Base-by-base conservation (phyloP, 192 early-diverging fungal species). In the Tieghemiomyces parasiticus region DNA sequence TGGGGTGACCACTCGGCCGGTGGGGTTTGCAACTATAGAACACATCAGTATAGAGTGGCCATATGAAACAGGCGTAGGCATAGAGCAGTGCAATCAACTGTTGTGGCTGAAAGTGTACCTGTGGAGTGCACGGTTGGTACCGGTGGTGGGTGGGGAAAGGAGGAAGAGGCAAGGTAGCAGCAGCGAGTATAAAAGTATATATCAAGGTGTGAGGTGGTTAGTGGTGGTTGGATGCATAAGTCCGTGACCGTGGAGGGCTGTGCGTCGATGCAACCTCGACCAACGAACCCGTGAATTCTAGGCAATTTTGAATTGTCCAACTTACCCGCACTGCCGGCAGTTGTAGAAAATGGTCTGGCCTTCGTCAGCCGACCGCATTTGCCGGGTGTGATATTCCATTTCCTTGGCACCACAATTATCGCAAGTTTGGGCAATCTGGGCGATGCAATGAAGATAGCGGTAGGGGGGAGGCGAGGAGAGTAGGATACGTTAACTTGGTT, bases 271-370 rank as follows among this genome's bases (percentile, higher is more conserved):
- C 16, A 8, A 44, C 8, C 8, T 44, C 38, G 8, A 44, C 8
- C 38, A 44, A 12, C 38, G 38, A 44, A 12, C 38, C 9, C 9
- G 38, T 8, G 8, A 12, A 44, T 44, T 8, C 20, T 22, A n/a
- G 2, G 31, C 10, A 13, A 46, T 42, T 10, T 22, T 16, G 22
- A 24, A 22, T 25, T 32, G n/a, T n/a, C n/a, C n/a, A n/a, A 72
- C 77, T 61, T 86, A 90, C 75, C 91, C 92, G 77, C 95, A 99
- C 73, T 93, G 90, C 38, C 82, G 78, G 74, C 95, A 99, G 62
- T 79, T 86, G 74, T 93, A 96, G 67, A 99, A 99, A n/a, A 99
- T 82, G 19, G 95, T 99, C 74, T 99, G 95, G 44, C 95, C 95
- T 84, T 99, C 95, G 82, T 99, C 95, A 16, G 95, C 95, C 61